These are phyloP conservation scores for Dactylis glomerata DNA, from an alignment of 176 grass and related monocot species.

Conservation along the genomic window DNA sequence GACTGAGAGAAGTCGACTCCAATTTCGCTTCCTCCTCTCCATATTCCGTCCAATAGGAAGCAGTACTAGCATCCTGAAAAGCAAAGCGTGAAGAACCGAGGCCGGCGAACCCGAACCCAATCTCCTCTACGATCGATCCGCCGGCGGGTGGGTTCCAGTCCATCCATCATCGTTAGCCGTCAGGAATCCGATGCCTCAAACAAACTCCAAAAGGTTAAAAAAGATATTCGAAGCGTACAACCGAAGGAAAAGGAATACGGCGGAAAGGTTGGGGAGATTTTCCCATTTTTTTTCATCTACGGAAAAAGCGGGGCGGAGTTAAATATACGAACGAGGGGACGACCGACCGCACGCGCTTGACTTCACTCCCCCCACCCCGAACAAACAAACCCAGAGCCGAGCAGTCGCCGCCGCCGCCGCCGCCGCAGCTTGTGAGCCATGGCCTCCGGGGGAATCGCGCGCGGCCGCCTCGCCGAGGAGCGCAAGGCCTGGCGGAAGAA, in stretches of 20 bases:
- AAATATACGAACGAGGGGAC: neutral
- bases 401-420: neutral
- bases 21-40: too few relatives aligned
- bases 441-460: constrained; percentile 74
- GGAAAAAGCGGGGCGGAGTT: neutral
- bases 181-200: neutral
- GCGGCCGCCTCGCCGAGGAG: constrained; percentile 91
- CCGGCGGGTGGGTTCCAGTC: neutral
- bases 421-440: constrained; percentile 18
- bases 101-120: neutral
- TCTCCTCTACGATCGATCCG: too few relatives aligned
- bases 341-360: neutral
- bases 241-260: neutral
- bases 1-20: too few relatives aligned
- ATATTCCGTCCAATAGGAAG: too few relatives aligned
- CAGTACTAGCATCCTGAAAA: too few relatives aligned
- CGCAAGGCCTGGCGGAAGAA: constrained; percentile 95
- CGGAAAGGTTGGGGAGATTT: neutral
- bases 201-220: neutral
- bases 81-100: too few relatives aligned
- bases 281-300: neutral
- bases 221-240: neutral
- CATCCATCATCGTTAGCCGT: neutral
- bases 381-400: neutral
- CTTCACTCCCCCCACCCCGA: neutral